phyloP scores from a whole-genome alignment of 2,329 filamentous ascomycete species.

The Tolypocladium tundrense region DNA sequence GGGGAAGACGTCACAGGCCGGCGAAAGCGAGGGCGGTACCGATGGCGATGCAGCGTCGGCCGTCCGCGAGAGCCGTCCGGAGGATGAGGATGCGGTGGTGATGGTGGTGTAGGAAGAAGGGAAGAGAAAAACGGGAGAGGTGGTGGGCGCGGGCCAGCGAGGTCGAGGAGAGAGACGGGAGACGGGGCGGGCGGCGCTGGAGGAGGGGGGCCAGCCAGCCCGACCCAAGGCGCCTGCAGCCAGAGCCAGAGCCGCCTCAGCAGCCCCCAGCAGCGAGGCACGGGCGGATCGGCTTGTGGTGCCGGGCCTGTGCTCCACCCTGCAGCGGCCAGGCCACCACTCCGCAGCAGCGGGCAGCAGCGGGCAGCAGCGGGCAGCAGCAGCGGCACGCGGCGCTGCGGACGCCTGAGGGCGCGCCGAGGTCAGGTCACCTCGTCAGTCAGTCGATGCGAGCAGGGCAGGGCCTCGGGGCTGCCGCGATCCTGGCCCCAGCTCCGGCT shows the following conservation, averaged over 20 bases:
- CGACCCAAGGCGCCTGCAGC: not conserved
- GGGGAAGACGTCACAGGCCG: no score
- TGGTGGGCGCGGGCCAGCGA: not conserved
- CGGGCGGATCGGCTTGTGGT: constrained; percentile 11
- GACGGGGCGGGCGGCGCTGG: not conserved
- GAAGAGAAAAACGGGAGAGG: constrained; percentile 4
- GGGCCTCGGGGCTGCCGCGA: not conserved
- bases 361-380: not conserved
- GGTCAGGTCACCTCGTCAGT: not conserved
- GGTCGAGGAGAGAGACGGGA: not conserved
- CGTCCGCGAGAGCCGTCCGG: not conserved
- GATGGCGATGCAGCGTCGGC: not conserved
- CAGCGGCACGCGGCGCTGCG: not conserved
- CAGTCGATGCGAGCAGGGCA: no score
- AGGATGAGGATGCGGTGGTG: not conserved
- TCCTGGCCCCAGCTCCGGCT: not conserved
- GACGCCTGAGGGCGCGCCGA: not conserved
- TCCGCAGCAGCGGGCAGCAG: not conserved
- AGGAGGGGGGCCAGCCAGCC: not conserved
- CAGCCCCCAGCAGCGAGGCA: constrained; percentile 1
- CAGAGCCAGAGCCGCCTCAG: constrained; percentile 2
- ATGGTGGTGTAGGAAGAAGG: not conserved
- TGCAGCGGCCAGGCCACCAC: not conserved
- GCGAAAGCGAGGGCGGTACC: not conserved
- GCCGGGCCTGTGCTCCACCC: constrained; percentile 8